Evolutionary conservation across 306 rosid species (phyloP).

Genomic region (Vigna unguiculata): DNA sequence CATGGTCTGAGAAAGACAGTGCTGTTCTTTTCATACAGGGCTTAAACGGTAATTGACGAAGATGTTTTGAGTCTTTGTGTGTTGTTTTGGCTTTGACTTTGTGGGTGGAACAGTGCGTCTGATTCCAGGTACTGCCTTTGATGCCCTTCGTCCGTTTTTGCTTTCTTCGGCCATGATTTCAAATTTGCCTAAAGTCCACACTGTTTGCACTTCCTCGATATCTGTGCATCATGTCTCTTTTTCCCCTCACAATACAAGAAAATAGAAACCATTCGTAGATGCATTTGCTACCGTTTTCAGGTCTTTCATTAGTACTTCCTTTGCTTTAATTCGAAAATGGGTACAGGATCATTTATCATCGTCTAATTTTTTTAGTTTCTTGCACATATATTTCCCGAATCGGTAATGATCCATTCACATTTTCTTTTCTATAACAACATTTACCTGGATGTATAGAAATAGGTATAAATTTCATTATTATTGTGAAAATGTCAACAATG

Average conservation of each 20-base stretch:
- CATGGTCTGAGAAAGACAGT: background rate
- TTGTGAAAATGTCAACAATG: too few relatives aligned
- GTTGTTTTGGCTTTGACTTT: conserved; percentile 50
- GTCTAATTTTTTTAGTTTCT: background rate
- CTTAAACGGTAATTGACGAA: background rate
- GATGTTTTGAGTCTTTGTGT: background rate
- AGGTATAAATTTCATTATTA: too few relatives aligned
- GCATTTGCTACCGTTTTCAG: conserved; percentile 32
- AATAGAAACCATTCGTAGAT: conserved; percentile 6
- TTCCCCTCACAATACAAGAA: conserved; percentile 3
- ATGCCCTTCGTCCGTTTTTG: conserved; percentile 9
- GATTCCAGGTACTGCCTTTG: background rate
- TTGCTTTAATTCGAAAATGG: conserved; percentile 46
- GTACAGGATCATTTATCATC: background rate
- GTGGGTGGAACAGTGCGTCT: background rate
- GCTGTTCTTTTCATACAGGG: conserved; percentile 2
- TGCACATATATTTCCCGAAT: background rate
- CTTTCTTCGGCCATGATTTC: conserved; percentile 38
- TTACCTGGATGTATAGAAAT: background rate
- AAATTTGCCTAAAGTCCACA: conserved; percentile 41
- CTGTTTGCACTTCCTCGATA: conserved; percentile 44
- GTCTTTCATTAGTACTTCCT: conserved; percentile 21
- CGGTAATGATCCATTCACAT: background rate
- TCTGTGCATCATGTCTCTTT: conserved; percentile 39
- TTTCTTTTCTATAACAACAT: background rate